Evolutionary conservation across 129 eudicot species (phyloP).

Genomic region (Gnaphalium uliginosum): DNA sequence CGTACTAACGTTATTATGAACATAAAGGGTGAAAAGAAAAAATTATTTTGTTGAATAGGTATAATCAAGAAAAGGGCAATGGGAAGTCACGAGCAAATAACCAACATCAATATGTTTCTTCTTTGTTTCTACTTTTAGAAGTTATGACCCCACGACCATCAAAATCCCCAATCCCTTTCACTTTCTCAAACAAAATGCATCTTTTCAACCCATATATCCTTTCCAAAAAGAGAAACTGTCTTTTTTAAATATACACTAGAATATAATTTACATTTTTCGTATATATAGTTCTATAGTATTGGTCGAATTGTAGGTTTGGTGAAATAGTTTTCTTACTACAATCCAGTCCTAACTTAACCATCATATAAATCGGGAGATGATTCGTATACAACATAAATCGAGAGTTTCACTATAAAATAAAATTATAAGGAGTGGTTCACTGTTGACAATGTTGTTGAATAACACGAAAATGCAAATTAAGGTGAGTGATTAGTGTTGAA

Average conservation of each 20-base stretch:
- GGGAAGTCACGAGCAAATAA: constrained; percentile 30
- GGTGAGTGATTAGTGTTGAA: no score
- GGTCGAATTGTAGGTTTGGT: neutral
- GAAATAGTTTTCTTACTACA: no score
- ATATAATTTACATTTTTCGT: neutral
- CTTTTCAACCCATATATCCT: constrained; percentile 21
- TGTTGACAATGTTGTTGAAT: no score
- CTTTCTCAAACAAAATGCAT: constrained; percentile 17
- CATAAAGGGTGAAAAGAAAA: neutral
- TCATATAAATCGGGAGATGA: no score
- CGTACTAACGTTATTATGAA: neutral
- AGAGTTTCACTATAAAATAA: no score
- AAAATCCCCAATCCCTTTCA: constrained; percentile 22
- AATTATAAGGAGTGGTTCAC: no score
- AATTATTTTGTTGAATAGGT: constrained; percentile 19
- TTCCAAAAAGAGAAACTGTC: constrained; percentile 15
- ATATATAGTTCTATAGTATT: no score
- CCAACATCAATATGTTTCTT: constrained; percentile 28
- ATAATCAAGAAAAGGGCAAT: constrained; percentile 13
- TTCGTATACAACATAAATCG: no score
- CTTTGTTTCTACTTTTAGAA: constrained; percentile 34
- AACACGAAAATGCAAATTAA: no score
- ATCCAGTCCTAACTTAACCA: no score
- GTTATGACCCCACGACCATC: constrained; percentile 28
- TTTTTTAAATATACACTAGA: neutral